Conservation (phyloP, 306 rosid genomes). For the Quercus alba region DNA sequence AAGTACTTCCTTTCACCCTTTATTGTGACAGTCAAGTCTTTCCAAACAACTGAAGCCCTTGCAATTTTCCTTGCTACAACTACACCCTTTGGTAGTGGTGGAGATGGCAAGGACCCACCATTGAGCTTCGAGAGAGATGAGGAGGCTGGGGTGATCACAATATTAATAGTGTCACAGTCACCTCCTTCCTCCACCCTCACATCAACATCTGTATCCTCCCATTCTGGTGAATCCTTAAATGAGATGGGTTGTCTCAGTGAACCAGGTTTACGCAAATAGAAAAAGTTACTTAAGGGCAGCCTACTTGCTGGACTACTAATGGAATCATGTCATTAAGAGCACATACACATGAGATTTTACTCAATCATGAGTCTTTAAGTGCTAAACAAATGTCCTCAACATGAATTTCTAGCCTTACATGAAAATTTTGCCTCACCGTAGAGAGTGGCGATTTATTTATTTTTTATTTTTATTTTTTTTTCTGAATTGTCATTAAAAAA, state of each 20-base stretch:
- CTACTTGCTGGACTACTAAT: slow-evolving; percentile 88
- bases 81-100: slow-evolving; percentile 69
- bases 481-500: too few relatives aligned
- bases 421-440: too few relatives aligned
- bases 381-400: too few relatives aligned
- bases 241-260: slow-evolving; percentile 93
- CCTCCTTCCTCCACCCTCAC: slow-evolving; percentile 78
- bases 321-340: too few relatives aligned
- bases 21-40: slow-evolving; percentile 87
- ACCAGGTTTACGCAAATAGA: slow-evolving; percentile 91
- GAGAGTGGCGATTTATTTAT: too few relatives aligned
- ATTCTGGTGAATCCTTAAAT: slow-evolving; percentile 96
- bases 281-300: slow-evolving; percentile 95
- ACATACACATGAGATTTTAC: too few relatives aligned
- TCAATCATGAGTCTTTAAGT: too few relatives aligned
- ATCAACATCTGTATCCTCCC: slow-evolving; percentile 85
- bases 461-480: too few relatives aligned
- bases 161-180: slow-evolving; percentile 60
- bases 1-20: slow-evolving; percentile 92
- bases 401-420: too few relatives aligned
- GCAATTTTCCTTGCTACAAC: slow-evolving; percentile 59
- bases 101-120: slow-evolving; percentile 86
- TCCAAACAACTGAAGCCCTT: slow-evolving; percentile 90
- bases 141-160: slow-evolving; percentile 71
- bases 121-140: slow-evolving; percentile 88